Base-by-base conservation (phyloP, 208 protist species). In the Wallacemonas sp. region DNA sequence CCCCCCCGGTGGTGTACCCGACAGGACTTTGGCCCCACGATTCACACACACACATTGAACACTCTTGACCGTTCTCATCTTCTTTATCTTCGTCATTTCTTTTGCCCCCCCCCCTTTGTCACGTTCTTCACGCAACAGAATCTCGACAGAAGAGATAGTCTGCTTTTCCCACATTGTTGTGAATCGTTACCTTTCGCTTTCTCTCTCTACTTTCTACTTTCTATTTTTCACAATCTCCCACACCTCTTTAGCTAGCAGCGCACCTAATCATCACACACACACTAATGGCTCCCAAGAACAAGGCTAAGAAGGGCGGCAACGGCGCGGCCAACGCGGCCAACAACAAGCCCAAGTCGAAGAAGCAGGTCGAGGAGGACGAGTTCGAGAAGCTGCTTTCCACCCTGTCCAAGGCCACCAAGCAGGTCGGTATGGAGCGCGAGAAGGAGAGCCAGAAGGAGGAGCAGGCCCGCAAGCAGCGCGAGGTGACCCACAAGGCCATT, bases 361-460 rank as follows among this genome's bases (percentile, higher is more conserved):
- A 79, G 61, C 66, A 83, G 72, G 61, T 11, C 0, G 84, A 81
- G 24, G 80, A 78, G 43, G 88, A 89, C 5, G 85, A 94, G 23
- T 91, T 94, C 71, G 83, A 94, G 47, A 66, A 74, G 36, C 67
- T 91, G 19, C 74, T 94, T 2, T 80, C 78, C 23, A 78, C 86
- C 4, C 78, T 94, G 24, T 82, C 57, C 44, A 85, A 78, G 72
- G 76, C 57, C n/a, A 94, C 88, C 11, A 79, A 83, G 65, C 69
- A 70, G 19, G 72, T 70, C 9, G 81, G 81, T 3, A 64, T 52
- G 61, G 69, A 81, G 70, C 61, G 77, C 19, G 60, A 27, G 19
- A 74, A 82, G 63, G 47, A 75, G 44, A 3, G 44, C 26, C 57
- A 76, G 46, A 65, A 68, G 33, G 81, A 90, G 64, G 76, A 77